Evolutionary conservation across 2,329 filamentous ascomycete species (phyloP), one percentile per base, ranked within the genome.

Genomic region (Trichoderma afroharzianum): DNA sequence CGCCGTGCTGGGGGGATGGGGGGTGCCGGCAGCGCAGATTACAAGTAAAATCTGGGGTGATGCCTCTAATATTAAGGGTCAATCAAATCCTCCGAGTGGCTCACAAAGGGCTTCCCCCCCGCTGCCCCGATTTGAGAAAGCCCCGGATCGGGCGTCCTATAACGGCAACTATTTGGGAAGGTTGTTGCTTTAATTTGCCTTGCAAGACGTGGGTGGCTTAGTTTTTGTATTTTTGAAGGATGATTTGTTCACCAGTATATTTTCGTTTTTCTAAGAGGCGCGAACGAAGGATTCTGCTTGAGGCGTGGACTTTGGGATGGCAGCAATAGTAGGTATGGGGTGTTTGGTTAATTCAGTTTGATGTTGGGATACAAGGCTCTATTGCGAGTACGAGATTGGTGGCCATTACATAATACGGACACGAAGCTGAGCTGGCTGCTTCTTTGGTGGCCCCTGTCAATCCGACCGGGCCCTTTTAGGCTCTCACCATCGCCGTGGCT

Each of bases 381-480:
- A 24, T 66, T 57, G 50, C 63, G 63, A 66, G 63, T 57, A 57
- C 63, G 63, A 66, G 18, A 66, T 66, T 53, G 50, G 32, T 18
- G 55, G 21, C n/a, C 14, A 57, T 67, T 67, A 67, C 63, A 39
- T 67, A 67, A 67, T 67, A 58, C 63, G 50, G 30, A 18, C 28
- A 18, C 36, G 62, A n/a, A 32, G 28, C 28, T 50, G 47, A 7
- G 14, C 18, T 58, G 43, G 39, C 39, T 43, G n/a, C 28, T 59
- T 24, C 28, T 30, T 58, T 32, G 55, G 55, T 21, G 1, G 62
- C 62, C 32, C 62, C 30, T 66, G 63, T 57, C 47, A 33, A 50
- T 15, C 53, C 24, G 63, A 12, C 32, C 21, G n/a, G 33, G 26
- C 3, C 33, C 64, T 55, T 58, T 67, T 33, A 30, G 53, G 47